phyloP scores from a whole-genome alignment of 495 filamentous ascomycete genomes.

The Staphylotrichum longicolle region DNA sequence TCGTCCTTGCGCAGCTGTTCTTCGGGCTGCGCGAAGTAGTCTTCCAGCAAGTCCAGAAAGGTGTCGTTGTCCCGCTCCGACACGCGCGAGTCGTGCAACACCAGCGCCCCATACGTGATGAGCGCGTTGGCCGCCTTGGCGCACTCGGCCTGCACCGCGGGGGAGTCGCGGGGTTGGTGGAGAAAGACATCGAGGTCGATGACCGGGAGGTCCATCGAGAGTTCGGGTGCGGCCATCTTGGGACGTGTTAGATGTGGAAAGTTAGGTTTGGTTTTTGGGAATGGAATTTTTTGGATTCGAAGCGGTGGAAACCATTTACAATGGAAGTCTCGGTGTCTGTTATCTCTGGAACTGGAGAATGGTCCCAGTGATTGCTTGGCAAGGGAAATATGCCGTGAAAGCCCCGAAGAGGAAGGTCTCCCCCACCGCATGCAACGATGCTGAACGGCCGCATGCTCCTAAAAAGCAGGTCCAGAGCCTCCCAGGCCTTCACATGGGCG shows the following conservation, averaged over 20 bases:
- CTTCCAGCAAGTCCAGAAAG: constrained; percentile 53
- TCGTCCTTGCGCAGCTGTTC: constrained; percentile 42
- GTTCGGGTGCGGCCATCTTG: constrained; percentile 18
- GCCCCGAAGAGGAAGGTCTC: constrained; percentile 25
- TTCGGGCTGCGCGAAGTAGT: constrained; percentile 53
- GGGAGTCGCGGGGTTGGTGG: constrained; percentile 32
- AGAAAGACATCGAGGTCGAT: constrained; percentile 53
- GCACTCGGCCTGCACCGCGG: constrained; percentile 46
- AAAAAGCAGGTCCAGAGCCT: constrained; percentile 15
- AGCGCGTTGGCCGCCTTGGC: constrained; percentile 44
- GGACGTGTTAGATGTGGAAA: too few relatives aligned
- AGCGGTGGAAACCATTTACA: too few relatives aligned
- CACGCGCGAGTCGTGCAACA: constrained; percentile 53
- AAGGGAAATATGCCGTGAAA: neutral
- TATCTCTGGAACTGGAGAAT: too few relatives aligned
- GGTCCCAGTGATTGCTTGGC: too few relatives aligned
- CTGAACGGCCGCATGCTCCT: constrained; percentile 8
- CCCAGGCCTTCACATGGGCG: constrained; percentile 5
- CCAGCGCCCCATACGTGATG: constrained; percentile 49
- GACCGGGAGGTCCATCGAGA: constrained; percentile 52
- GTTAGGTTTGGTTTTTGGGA: too few relatives aligned
- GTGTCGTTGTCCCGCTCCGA: constrained; percentile 47
- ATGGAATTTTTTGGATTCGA: neutral
- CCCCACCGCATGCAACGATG: constrained; percentile 1
- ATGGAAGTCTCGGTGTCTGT: too few relatives aligned